Percentiles rank a stretch among this genome's conserved stretches.
Conservation (phyloP, 2,329 filamentous ascomycete species). For the Colletotrichum acutatum region DNA sequence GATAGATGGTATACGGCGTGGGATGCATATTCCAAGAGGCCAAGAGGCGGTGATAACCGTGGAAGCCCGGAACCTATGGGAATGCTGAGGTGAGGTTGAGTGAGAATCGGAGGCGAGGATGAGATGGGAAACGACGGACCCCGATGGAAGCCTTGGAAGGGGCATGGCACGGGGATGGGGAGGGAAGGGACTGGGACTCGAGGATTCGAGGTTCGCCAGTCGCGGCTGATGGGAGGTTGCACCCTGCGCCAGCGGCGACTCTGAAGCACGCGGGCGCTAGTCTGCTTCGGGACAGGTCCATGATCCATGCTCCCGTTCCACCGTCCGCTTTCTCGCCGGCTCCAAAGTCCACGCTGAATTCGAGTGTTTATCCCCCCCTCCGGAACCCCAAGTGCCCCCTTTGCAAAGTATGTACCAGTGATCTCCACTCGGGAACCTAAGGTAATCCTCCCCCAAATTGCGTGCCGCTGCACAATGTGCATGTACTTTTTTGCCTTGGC, state of each 20-base stretch:
- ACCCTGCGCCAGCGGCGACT: slow-evolving; percentile 11
- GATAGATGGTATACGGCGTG: not conserved
- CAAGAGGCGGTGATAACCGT: not conserved
- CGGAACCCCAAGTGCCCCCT: not conserved
- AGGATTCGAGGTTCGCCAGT: slow-evolving; percentile 10
- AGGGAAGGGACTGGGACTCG: not conserved
- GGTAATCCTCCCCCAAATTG: slow-evolving; percentile 21
- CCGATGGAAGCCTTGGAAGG: not conserved
- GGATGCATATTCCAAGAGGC: not conserved
- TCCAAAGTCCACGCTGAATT: not conserved
- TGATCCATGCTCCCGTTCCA: slow-evolving; percentile 26
- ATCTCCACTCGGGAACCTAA: slow-evolving; percentile 3
- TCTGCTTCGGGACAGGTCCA: slow-evolving; percentile 17
- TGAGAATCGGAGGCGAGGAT: not conserved
- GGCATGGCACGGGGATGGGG: no score
- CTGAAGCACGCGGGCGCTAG: slow-evolving; percentile 12
- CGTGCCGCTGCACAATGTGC: not conserved
- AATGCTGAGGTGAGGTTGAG: not conserved
- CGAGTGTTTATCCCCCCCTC: not conserved
- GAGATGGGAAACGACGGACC: no score
- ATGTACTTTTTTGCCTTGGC: not conserved
- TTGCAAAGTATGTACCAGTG: not conserved
- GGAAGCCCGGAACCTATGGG: not conserved
- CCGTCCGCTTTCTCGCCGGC: not conserved
- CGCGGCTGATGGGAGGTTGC: slow-evolving; percentile 26